Percentiles rank a stretch among this genome's conserved stretches.
Conservation (phyloP, 441 rosid species). For the Adansonia rubrostipa region DNA sequence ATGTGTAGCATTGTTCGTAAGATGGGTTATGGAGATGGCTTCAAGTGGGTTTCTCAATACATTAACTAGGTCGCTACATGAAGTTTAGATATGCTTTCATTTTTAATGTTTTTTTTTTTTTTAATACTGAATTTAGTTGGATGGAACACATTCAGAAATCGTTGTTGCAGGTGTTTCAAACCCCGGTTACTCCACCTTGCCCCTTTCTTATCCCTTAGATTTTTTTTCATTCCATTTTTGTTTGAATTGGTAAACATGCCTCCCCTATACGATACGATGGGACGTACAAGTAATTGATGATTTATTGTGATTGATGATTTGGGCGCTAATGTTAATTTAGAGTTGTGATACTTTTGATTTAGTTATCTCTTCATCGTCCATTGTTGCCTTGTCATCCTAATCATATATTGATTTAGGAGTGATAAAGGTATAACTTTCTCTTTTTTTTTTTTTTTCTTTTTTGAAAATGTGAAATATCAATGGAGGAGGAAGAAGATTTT, state of each 20-base stretch:
- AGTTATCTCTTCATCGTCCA: background rate
- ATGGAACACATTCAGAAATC: conserved; percentile 12
- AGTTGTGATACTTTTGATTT: background rate
- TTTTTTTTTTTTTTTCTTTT: too few species aligned
- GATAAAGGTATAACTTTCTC: too few species aligned
- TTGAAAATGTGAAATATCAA: too few species aligned
- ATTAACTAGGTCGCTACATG: conserved; percentile 23
- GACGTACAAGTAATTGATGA: conserved; percentile 11
- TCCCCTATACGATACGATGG: background rate
- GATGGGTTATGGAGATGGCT: conserved; percentile 32
- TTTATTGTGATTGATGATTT: conserved; percentile 8
- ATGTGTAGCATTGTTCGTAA: conserved; percentile 34
- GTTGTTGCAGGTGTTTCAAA: background rate
- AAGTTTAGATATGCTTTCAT: conserved; percentile 8
- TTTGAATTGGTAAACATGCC: background rate
- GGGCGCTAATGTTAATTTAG: background rate
- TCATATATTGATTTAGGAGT: too few species aligned
- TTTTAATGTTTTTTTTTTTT: background rate
- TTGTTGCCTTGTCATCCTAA: background rate
- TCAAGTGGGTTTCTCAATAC: conserved; percentile 32
- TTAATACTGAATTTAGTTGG: background rate
- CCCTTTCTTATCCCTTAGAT: background rate
- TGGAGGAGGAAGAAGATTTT: too few species aligned
- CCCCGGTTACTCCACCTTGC: background rate
- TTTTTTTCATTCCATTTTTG: conserved; percentile 8